Conservation (phyloP, 257 asterid genomes). For the Anisodus acutangulus region DNA sequence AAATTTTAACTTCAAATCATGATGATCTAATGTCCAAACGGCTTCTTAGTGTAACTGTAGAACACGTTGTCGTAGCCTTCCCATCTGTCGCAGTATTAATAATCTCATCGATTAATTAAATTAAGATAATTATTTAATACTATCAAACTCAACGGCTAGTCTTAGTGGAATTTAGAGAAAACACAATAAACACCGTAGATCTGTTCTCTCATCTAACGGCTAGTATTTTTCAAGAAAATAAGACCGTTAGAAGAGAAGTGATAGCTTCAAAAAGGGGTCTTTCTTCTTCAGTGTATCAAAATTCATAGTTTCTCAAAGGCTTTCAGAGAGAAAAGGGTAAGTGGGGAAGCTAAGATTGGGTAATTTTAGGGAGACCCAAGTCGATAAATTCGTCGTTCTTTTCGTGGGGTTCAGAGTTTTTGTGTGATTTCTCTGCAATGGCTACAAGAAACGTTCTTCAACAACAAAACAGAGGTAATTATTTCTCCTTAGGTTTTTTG, state of each 20-base stretch:
- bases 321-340: not conserved
- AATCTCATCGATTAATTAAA: not conserved
- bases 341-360: not conserved
- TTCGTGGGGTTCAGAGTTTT: not conserved
- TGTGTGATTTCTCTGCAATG: conserved; percentile 41
- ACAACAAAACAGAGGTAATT: conserved; percentile 65
- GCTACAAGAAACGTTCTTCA: conserved; percentile 63
- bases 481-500: not conserved
- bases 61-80: too few relatives aligned
- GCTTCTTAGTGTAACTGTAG: too few relatives aligned
- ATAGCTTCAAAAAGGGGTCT: conserved; percentile 48
- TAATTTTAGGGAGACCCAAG: not conserved
- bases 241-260: conserved; percentile 62
- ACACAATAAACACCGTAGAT: conserved; percentile 44
- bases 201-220: conserved; percentile 47
- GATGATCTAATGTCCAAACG: too few relatives aligned
- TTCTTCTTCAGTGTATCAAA: not conserved
- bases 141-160: conserved; percentile 22
- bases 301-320: conserved; percentile 28
- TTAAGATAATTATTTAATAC: not conserved
- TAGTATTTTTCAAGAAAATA: conserved; percentile 33
- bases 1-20: too few relatives aligned
- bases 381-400: not conserved
- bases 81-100: not conserved
- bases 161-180: not conserved